Conservation (phyloP, 495 filamentous ascomycete genomes). For the Daldinia decipiens region DNA sequence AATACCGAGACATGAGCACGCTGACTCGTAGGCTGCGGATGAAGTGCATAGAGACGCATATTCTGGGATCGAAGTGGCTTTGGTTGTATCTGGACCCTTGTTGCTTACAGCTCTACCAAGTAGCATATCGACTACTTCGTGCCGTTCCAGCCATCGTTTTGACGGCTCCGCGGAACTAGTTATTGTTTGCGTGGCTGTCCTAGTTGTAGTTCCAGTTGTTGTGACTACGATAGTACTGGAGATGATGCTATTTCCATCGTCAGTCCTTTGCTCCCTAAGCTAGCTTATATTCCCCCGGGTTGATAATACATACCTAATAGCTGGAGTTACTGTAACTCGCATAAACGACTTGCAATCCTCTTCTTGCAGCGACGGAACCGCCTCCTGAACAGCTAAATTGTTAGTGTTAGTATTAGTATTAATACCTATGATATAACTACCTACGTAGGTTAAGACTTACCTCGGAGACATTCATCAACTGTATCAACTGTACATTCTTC, state of each 20-base stretch:
- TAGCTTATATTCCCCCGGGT: neutral
- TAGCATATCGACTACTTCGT: conserved; percentile 18
- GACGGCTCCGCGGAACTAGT: conserved; percentile 16
- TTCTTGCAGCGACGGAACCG: conserved; percentile 25
- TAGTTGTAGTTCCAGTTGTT: conserved; percentile 8
- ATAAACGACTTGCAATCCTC: conserved; percentile 47
- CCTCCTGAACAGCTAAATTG: conserved; percentile 36
- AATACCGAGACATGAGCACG: conserved; percentile 48
- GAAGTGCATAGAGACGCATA: conserved; percentile 42
- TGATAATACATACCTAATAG: conserved; percentile 41
- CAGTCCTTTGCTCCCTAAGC: neutral
- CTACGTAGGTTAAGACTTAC: conserved; percentile 38
- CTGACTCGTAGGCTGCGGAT: conserved; percentile 37
- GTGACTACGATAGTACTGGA: conserved; percentile 17
- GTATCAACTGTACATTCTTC: conserved; percentile 23
- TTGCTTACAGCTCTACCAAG: conserved; percentile 15
- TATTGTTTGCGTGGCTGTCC: conserved; percentile 12
- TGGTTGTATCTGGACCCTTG: conserved; percentile 24
- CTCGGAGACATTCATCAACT: conserved; percentile 37
- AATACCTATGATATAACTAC: too few species aligned
- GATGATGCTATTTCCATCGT: conserved; percentile 7
- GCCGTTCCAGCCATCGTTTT: conserved; percentile 10
- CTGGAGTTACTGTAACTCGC: conserved; percentile 39
- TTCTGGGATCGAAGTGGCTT: conserved; percentile 25
- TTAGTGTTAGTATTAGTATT: conserved; percentile 12